Conservation (phyloP, 2,329 filamentous ascomycete genomes). For the Cladosporium sp. region DNA sequence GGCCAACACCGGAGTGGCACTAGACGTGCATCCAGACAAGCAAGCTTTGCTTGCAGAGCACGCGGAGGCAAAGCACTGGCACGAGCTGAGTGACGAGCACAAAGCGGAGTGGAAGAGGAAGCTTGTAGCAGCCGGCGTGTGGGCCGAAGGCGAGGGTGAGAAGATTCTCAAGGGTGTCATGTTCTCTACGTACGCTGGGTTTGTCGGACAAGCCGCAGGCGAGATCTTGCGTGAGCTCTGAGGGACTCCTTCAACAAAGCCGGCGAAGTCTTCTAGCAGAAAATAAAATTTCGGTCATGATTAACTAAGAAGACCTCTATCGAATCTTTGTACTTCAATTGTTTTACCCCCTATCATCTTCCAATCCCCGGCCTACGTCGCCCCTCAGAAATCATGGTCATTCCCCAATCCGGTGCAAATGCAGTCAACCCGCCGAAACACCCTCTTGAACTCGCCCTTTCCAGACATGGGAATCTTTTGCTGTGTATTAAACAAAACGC, state of each 20-base stretch:
- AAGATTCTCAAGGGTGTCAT: conserved; percentile 70
- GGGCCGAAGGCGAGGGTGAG: conserved; percentile 76
- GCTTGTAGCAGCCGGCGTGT: conserved; percentile 67
- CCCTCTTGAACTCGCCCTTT: background rate
- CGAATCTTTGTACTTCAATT: background rate
- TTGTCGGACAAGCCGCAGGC: conserved; percentile 46
- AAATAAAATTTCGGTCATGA: background rate
- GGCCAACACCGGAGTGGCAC: conserved; percentile 34
- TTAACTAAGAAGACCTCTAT: background rate
- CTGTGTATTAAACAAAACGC: background rate
- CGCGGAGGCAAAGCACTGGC: conserved; percentile 60
- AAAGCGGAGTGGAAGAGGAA: conserved; percentile 65
- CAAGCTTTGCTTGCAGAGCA: conserved; percentile 41
- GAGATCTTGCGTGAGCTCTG: conserved; percentile 16
- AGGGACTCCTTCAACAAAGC: background rate
- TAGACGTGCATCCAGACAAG: conserved; percentile 34
- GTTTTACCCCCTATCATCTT: background rate
- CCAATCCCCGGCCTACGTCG: background rate
- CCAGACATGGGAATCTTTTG: background rate
- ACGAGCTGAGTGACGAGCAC: conserved; percentile 62
- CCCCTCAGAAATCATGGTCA: no score
- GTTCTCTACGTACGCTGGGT: conserved; percentile 67
- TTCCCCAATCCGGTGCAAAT: background rate
- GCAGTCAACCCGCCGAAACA: background rate
- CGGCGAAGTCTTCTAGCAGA: background rate